A percentile compares a stretch with the other conserved stretches of the same genome.
Conservation (phyloP, 768 basidiomycete genomes). For the Saitozyma sp. region DNA sequence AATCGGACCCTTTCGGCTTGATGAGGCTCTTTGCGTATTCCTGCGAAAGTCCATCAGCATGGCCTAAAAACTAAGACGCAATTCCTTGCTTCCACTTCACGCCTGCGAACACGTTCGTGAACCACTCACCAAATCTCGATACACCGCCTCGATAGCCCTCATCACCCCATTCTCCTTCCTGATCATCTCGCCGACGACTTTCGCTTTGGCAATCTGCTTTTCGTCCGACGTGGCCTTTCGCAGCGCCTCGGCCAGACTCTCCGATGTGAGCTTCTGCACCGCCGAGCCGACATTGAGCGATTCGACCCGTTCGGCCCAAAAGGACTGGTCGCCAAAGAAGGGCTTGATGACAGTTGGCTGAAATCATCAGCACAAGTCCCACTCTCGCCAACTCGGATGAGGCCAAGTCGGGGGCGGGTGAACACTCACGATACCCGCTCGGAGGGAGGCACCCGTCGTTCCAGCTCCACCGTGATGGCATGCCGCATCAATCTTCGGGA, state of each 20-base stretch:
- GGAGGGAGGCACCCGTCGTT: constrained; percentile 88
- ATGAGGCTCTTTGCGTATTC: constrained; percentile 89
- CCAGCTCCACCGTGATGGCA: constrained; percentile 98
- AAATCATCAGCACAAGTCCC: constrained; percentile 58
- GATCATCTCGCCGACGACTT: constrained; percentile 79
- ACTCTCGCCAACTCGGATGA: constrained; percentile 52
- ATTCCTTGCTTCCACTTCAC: background rate
- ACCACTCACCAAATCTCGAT: constrained; percentile 69
- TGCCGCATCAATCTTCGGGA: constrained; percentile 88
- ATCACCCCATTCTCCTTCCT: constrained; percentile 88
- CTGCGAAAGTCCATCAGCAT: constrained; percentile 17
- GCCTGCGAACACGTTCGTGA: background rate
- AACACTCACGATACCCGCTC: constrained; percentile 58
- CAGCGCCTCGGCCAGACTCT: constrained; percentile 75
- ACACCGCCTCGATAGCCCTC: constrained; percentile 90
- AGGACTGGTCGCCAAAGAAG: constrained; percentile 97
- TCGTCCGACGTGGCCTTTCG: constrained; percentile 76
- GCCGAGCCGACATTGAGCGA: constrained; percentile 86
- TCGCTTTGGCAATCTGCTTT: constrained; percentile 85
- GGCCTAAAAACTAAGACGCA: background rate
- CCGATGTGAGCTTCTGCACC: constrained; percentile 81
- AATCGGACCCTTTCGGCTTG: constrained; percentile 57
- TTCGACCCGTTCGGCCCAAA: constrained; percentile 98
- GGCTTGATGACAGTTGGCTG: constrained; percentile 89
- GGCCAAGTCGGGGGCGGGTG: background rate